These are phyloP conservation scores for Arbutus unedo DNA, from an alignment of 148 eudicot species.

Conservation along the genomic window DNA sequence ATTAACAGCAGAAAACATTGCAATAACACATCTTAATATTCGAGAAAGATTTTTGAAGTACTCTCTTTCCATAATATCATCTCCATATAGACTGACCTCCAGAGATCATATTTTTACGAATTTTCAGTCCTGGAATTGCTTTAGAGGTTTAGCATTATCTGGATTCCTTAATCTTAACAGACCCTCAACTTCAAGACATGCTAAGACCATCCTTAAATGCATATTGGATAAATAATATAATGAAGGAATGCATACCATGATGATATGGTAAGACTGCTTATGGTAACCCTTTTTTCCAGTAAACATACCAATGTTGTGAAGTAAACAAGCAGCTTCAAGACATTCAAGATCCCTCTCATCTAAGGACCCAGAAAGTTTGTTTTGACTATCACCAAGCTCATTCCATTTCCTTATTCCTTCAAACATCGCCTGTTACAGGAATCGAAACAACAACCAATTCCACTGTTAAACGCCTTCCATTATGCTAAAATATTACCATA, in stretches of 20 bases:
- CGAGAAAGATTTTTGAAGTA: neutral
- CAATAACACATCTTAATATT: neutral
- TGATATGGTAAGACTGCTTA: constrained; percentile 52
- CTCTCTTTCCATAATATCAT: neutral
- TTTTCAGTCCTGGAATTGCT: neutral
- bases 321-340: constrained; percentile 77
- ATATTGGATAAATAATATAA: neutral
- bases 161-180: neutral
- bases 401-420: constrained; percentile 50
- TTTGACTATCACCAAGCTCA: constrained; percentile 18
- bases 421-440: constrained; percentile 46
- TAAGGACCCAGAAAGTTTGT: constrained; percentile 24
- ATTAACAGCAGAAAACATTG: neutral
- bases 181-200: neutral
- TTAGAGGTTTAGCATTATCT: neutral
- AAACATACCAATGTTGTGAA: constrained; percentile 59
- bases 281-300: constrained; percentile 74
- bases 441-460: neutral
- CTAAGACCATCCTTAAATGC: neutral
- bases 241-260: constrained; percentile 39
- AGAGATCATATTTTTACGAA: neutral
- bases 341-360: constrained; percentile 61
- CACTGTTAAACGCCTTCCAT: neutral
- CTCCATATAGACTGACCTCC: neutral
- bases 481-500: neutral